These are phyloP conservation scores for Beauveria brongniartii DNA, from an alignment of 2,329 filamentous ascomycete genomes.

Conservation along the genomic window DNA sequence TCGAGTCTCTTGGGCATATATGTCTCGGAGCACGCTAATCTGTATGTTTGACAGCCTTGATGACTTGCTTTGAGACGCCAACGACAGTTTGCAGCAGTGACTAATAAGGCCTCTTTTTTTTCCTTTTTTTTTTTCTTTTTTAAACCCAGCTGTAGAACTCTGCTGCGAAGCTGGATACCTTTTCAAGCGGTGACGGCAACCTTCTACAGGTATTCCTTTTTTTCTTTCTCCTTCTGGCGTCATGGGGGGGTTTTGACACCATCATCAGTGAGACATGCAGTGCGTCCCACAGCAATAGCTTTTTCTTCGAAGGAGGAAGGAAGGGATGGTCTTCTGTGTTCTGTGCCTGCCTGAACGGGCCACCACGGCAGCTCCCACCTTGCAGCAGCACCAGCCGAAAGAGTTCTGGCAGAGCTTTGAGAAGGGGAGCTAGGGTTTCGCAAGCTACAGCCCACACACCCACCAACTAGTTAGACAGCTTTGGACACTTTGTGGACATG, in stretches of 20 bases:
- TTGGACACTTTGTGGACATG: not conserved
- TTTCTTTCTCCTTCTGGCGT: not conserved
- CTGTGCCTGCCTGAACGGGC: not conserved
- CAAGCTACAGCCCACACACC: not conserved
- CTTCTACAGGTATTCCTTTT: not conserved
- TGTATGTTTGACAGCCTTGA: not conserved
- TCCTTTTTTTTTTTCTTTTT: too few relatives aligned
- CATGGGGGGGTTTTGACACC: not conserved
- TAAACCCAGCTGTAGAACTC: too few relatives aligned
- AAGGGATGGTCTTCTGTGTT: not conserved
- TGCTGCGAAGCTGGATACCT: not conserved
- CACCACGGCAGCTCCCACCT: not conserved
- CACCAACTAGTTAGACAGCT: not conserved
- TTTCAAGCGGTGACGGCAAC: not conserved
- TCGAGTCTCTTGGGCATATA: not conserved
- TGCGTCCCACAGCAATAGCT: not conserved
- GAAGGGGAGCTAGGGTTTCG: not conserved
- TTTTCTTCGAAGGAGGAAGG: not conserved
- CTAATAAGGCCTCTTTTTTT: not conserved
- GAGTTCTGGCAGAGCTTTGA: not conserved
- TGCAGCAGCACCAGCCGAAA: not conserved
- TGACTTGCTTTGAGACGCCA: not conserved
- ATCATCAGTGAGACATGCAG: slow-evolving; percentile 1
- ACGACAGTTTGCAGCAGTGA: not conserved
- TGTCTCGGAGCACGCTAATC: not conserved